Base-by-base conservation (phyloP, 805 yeast genomes). In the Yueomyces sinensis region DNA sequence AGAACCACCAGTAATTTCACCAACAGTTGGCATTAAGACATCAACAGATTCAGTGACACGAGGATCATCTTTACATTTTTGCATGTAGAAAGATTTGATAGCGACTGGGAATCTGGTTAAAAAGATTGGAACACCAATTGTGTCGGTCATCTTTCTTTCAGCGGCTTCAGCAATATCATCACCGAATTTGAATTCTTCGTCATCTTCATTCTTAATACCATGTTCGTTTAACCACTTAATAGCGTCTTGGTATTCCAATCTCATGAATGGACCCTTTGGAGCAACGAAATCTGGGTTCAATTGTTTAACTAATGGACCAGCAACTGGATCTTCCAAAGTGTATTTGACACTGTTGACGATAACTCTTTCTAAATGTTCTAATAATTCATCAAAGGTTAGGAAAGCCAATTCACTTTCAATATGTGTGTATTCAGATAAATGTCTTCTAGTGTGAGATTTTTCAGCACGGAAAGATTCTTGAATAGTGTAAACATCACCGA, bases 131-230 rank as follows among this genome's bases (percentile, higher is more conserved):
- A 72, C 81, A 54, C 87, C 87, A 59, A 91, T 80, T 39, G 82
- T 72, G 59, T 91, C 99, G 24, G 95, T 84, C 99, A 91, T 91
- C 62, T 79, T 82, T 60, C 99, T 82, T 72, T 91, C 99, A 39
- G 96, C 98, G 37, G 98, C 98, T 66, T 91, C 99, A 41, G 97
- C 96, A 44, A 91, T 91, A 60, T 91, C 99, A 56, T 91, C 99
- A 60, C 99, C 99, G 48, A 91, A 91, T 63, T 80, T 74, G 77
- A 89, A 91, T 47, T 68, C 65, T 57, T 84, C 81, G 42, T 91
- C 96, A 11, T 89, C 95, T 67, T 91, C 98, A 72, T 89, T 91
- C 52, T 77, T 76, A 51, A 93, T 75, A 36, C 80, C 89, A 63
- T 89, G 84, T 63, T 87, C 96, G 72, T 84, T 83, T 62, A 91